Conservation (phyloP, 2,329 filamentous ascomycete species). For the Thielaviopsis musarum region DNA sequence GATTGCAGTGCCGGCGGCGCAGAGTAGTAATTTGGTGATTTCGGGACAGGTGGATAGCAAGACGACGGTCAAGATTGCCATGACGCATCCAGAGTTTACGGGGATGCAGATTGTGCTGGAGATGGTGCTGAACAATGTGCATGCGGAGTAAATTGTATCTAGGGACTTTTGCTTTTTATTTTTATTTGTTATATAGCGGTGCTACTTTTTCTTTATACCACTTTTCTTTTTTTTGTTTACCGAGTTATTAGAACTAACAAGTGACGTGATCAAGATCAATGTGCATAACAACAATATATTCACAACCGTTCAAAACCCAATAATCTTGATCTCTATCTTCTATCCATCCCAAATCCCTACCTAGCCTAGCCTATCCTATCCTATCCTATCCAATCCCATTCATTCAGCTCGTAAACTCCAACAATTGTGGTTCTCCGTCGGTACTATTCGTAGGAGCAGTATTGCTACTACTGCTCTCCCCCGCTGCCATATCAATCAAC, state of each 20-base stretch:
- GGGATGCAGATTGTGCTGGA: constrained; percentile 81
- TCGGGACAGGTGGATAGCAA: constrained; percentile 21
- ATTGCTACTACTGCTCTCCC: not conserved
- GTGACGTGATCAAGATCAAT: no score
- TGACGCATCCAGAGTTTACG: constrained; percentile 82
- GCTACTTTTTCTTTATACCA: not conserved
- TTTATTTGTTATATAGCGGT: not conserved
- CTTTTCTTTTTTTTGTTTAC: not conserved
- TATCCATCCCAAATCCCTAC: not conserved
- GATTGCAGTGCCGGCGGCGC: constrained; percentile 11
- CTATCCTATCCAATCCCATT: not conserved
- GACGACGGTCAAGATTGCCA: constrained; percentile 79
- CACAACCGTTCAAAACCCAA: not conserved
- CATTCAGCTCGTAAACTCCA: constrained; percentile 10
- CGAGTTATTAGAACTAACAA: no score
- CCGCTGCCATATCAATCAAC: constrained; percentile 3
- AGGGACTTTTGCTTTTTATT: not conserved
- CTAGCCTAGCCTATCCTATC: not conserved
- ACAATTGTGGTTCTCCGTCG: not conserved
- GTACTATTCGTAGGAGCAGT: not conserved
- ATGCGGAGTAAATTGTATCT: constrained; percentile 32
- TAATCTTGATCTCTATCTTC: not conserved
- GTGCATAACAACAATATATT: not conserved
- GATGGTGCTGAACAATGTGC: constrained; percentile 79
- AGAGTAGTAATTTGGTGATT: not conserved